phyloP scores from a whole-genome alignment of 2,329 filamentous ascomycete species.

The Apiospora saccharicola region DNA sequence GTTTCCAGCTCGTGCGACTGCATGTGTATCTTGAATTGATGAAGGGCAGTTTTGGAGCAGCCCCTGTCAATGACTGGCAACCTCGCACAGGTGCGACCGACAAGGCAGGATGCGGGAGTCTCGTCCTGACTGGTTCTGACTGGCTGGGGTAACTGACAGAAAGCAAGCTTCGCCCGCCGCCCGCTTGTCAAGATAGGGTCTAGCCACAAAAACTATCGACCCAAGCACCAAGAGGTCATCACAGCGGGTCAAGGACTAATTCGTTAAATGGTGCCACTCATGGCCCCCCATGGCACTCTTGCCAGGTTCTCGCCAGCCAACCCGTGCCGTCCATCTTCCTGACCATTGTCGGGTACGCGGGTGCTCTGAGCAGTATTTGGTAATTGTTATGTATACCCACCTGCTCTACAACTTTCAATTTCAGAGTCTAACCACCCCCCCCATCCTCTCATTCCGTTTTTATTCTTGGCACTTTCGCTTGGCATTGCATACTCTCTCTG shows the following conservation, averaged over 20 bases:
- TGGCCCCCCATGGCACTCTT: neutral
- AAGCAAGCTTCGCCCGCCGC: constrained; percentile 4
- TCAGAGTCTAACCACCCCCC: constrained; percentile 21
- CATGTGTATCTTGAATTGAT: neutral
- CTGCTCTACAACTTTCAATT: constrained; percentile 21
- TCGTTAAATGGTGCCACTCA: constrained; percentile 5
- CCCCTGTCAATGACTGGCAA: neutral
- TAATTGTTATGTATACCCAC: constrained; percentile 19
- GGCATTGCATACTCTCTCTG: constrained; percentile 10
- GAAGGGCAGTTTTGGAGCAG: neutral
- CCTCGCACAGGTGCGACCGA: constrained; percentile 5
- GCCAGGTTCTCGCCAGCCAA: neutral
- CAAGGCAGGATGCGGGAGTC: neutral
- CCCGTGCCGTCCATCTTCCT: neutral
- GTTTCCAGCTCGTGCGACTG: neutral
- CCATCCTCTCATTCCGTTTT: constrained; percentile 21
- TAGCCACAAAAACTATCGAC: constrained; percentile 19
- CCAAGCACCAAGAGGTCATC: neutral
- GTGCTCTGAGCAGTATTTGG: neutral
- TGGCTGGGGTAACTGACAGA: constrained; percentile 10
- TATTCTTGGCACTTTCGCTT: constrained; percentile 21
- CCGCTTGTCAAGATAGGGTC: constrained; percentile 5
- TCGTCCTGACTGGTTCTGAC: neutral
- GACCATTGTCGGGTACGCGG: neutral
- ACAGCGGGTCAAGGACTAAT: constrained; percentile 17